phyloP scores from a whole-genome alignment of 345 rosid species.

The Citrus reticulata region DNA sequence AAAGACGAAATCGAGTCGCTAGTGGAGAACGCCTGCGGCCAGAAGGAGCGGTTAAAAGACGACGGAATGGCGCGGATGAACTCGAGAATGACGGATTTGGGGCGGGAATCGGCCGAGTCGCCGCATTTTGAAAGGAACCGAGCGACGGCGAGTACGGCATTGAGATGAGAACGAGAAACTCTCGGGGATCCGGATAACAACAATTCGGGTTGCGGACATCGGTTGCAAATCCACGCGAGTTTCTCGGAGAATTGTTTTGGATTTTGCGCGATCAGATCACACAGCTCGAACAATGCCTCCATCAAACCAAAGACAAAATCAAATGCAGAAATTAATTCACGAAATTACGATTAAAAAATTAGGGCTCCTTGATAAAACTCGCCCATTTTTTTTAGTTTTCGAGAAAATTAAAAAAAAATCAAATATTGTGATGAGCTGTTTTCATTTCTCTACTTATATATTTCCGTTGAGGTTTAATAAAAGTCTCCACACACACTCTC shows the following conservation, averaged over 20 bases:
- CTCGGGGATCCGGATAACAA: slow-evolving; percentile 61
- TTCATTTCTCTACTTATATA: not conserved
- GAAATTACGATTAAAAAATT: not conserved
- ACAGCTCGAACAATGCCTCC: slow-evolving; percentile 86
- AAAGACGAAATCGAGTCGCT: slow-evolving; percentile 55
- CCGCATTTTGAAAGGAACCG: slow-evolving; percentile 68
- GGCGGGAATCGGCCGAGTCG: slow-evolving; percentile 43
- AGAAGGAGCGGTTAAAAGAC: slow-evolving; percentile 68
- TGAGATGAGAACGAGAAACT: slow-evolving; percentile 84
- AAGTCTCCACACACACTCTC: no score
- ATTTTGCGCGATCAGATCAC: slow-evolving; percentile 71
- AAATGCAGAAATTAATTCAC: not conserved
- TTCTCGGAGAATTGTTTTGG: slow-evolving; percentile 83
- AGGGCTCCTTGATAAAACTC: not conserved
- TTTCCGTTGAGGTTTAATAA: no score
- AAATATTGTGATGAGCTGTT: not conserved
- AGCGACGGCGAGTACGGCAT: slow-evolving; percentile 76
- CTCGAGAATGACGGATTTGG: slow-evolving; percentile 57
- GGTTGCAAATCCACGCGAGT: slow-evolving; percentile 82
- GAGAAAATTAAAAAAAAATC: not conserved
- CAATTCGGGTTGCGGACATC: slow-evolving; percentile 78
- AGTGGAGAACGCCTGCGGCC: slow-evolving; percentile 74
- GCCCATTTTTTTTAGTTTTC: not conserved
- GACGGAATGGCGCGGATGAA: slow-evolving; percentile 67
- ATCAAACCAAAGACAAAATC: slow-evolving; percentile 24